A percentile compares a stretch with the other conserved stretches of the same genome.
Evolutionary conservation across 306 rosid genomes (phyloP).

Genomic region (Elaeagnus macrophylla): DNA sequence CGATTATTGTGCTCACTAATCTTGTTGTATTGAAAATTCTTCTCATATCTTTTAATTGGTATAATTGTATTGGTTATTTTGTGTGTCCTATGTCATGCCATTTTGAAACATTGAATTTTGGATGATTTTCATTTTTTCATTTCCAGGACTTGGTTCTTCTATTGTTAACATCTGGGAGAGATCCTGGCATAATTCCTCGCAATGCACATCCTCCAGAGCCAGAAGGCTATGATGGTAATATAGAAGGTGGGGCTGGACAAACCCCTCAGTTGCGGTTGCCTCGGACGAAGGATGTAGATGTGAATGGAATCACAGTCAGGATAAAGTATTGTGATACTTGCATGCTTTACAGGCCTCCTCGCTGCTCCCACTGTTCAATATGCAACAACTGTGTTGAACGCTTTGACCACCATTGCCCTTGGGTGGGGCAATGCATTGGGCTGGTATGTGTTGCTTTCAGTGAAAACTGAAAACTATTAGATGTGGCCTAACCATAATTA

Average conservation of each 20-base stretch:
- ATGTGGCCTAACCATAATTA: too few species aligned
- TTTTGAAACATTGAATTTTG: neutral
- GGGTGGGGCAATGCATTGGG: constrained; percentile 99
- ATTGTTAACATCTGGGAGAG: constrained; percentile 86
- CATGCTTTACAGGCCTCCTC: constrained; percentile 98
- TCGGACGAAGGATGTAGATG: constrained; percentile 81
- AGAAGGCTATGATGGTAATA: constrained; percentile 60
- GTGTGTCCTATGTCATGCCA: too few species aligned
- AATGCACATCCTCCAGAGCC: constrained; percentile 96
- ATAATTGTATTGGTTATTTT: too few species aligned
- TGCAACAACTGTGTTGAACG: constrained; percentile 96
- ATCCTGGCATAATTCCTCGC: constrained; percentile 97
- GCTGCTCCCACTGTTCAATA: constrained; percentile 97
- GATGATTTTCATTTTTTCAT: neutral
- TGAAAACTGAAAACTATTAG: too few species aligned
- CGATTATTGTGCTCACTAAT: too few species aligned
- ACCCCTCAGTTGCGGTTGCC: constrained; percentile 89
- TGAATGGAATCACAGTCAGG: constrained; percentile 63
- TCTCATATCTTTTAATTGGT: too few species aligned
- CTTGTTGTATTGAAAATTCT: too few species aligned
- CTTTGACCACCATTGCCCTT: constrained; percentile 97
- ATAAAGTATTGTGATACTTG: constrained; percentile 96
- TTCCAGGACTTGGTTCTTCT: constrained; percentile 77
- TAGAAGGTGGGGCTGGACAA: constrained; percentile 73
- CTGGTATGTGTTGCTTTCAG: constrained; percentile 47